Percentiles rank a stretch among this genome's conserved stretches.
phyloP scores from a whole-genome alignment of 495 filamentous ascomycete genomes.

The Rhizodiscina lignyota region DNA sequence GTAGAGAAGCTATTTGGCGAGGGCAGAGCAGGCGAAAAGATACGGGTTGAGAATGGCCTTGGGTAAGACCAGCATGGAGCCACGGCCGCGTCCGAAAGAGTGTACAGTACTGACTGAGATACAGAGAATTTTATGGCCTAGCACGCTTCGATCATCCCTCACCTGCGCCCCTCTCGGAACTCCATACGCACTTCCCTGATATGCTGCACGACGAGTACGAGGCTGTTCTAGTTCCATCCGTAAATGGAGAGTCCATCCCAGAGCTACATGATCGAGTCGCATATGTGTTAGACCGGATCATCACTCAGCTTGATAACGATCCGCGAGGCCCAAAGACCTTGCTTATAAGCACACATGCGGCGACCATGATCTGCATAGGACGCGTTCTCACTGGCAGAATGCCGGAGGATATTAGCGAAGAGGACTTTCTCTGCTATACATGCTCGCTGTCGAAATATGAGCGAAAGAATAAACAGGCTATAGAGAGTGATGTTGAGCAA shows the following conservation, averaged over 20 bases:
- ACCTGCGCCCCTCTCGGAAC: slow-evolving; percentile 40
- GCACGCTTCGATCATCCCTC: slow-evolving; percentile 71
- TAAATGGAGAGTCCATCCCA: slow-evolving; percentile 57
- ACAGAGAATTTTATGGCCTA: slow-evolving; percentile 75
- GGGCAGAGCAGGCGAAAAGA: slow-evolving; percentile 17
- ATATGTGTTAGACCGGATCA: slow-evolving; percentile 49
- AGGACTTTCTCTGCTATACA: slow-evolving; percentile 81
- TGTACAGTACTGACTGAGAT: too few relatives aligned
- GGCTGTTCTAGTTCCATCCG: slow-evolving; percentile 45
- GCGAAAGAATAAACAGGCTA: slow-evolving; percentile 15
- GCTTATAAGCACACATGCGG: slow-evolving; percentile 81
- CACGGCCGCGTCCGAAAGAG: too few relatives aligned
- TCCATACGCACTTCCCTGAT: slow-evolving; percentile 49
- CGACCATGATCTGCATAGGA: slow-evolving; percentile 70
- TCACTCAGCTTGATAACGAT: slow-evolving; percentile 50
- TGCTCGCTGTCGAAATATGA: slow-evolving; percentile 56
- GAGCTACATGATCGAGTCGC: slow-evolving; percentile 70
- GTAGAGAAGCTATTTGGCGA: slow-evolving; percentile 34
- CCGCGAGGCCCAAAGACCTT: slow-evolving; percentile 38
- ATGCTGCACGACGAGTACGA: slow-evolving; percentile 32
- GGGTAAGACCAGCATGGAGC: slow-evolving; percentile 28
- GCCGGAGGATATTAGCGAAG: slow-evolving; percentile 46
- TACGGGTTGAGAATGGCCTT: slow-evolving; percentile 59
- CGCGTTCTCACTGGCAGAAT: slow-evolving; percentile 59
- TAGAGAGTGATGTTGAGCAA: slow-evolving; percentile 8